A percentile compares a stretch with the other conserved stretches of the same genome.
phyloP scores from a whole-genome alignment of 2,329 filamentous ascomycete species.

The Metarhizium robertsii region DNA sequence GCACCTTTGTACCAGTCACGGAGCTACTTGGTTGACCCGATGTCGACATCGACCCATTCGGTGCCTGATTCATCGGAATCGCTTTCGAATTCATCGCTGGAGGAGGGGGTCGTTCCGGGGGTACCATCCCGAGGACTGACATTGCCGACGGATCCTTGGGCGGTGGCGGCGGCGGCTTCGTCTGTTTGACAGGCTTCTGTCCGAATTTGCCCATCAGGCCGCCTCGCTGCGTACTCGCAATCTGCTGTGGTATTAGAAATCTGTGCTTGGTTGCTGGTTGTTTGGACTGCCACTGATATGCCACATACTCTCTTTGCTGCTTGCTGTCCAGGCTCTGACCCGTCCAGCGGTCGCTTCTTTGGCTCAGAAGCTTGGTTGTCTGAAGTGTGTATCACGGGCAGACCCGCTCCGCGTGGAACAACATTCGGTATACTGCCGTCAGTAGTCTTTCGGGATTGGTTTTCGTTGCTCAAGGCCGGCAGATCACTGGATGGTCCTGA shows the following conservation, averaged over 20 bases:
- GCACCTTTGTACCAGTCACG: slow-evolving; percentile 13
- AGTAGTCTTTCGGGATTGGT: background rate
- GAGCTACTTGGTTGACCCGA: slow-evolving; percentile 9
- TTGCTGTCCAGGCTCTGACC: slow-evolving; percentile 19
- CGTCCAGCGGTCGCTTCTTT: slow-evolving; percentile 37
- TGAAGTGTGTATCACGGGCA: slow-evolving; percentile 32
- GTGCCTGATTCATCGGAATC: slow-evolving; percentile 8
- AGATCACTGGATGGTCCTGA: background rate
- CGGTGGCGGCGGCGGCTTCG: slow-evolving; percentile 22
- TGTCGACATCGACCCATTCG: slow-evolving; percentile 13
- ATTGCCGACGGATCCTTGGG: slow-evolving; percentile 43
- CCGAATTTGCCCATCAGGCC: slow-evolving; percentile 28
- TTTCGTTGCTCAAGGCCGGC: slow-evolving; percentile 4
- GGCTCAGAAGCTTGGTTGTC: slow-evolving; percentile 12
- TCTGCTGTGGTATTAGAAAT: slow-evolving; percentile 19
- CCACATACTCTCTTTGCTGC: slow-evolving; percentile 32
- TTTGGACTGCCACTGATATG: background rate
- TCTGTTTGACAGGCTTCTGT: slow-evolving; percentile 17
- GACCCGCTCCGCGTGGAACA: slow-evolving; percentile 17
- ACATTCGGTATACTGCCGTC: slow-evolving; percentile 3
- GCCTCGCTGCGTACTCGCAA: slow-evolving; percentile 20
- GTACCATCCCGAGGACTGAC: slow-evolving; percentile 39
- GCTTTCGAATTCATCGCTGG: slow-evolving; percentile 6
- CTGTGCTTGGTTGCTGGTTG: background rate
- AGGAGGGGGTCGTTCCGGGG: slow-evolving; percentile 33